Evolutionary conservation across 495 filamentous ascomycete genomes (phyloP).

Genomic region (Penicillium taxi): DNA sequence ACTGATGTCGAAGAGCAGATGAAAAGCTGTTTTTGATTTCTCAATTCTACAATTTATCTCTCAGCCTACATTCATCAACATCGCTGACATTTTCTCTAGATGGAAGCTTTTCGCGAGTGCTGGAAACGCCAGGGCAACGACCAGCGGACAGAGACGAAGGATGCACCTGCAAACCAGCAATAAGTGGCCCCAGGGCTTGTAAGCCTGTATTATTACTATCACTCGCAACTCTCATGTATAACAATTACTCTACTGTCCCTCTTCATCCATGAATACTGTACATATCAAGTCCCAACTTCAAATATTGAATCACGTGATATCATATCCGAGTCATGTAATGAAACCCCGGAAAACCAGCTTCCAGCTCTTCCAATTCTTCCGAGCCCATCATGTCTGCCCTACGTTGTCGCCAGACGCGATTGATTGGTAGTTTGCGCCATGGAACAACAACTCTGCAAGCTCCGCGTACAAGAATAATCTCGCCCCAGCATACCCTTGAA

Average conservation of each 20-base stretch:
- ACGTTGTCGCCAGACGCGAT: conserved; percentile 11
- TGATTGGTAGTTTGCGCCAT: conserved; percentile 13
- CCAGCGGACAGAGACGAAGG: conserved; percentile 67
- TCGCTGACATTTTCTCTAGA: conserved; percentile 45
- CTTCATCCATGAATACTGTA: too few relatives aligned
- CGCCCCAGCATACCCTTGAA: not conserved
- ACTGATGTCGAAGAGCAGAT: not conserved
- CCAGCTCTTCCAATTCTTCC: not conserved
- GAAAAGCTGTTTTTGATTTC: not conserved
- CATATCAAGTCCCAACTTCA: too few relatives aligned
- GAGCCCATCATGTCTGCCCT: conserved; percentile 18
- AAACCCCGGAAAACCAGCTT: not conserved
- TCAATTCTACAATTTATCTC: not conserved
- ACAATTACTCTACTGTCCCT: too few relatives aligned
- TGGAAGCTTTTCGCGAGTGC: conserved; percentile 85
- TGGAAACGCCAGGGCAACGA: conserved; percentile 92
- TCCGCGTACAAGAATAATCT: conserved; percentile 4
- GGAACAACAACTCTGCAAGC: conserved; percentile 4
- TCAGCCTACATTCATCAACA: not conserved
- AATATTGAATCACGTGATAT: too few relatives aligned
- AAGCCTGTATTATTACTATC: conserved; percentile 4
- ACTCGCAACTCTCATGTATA: not conserved
- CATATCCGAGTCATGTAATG: too few relatives aligned
- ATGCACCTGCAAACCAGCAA: too few relatives aligned
- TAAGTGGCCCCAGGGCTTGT: not conserved